Base-by-base conservation (phyloP, 2,329 filamentous ascomycete species). In the Cucurbitaria berberidis region DNA sequence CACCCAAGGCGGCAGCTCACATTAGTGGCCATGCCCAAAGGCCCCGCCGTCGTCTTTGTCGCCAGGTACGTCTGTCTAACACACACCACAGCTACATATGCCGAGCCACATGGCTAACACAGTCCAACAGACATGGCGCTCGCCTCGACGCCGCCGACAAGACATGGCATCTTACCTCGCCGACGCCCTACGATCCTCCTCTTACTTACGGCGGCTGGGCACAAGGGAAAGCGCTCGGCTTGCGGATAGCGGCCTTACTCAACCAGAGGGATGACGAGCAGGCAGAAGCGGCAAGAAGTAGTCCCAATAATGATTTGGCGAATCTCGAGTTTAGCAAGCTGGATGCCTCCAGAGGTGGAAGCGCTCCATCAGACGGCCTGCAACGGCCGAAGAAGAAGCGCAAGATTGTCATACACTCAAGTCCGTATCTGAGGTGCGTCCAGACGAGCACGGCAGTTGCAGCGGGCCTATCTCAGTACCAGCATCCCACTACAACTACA, bases 111-210 rank as follows among this genome's bases (percentile, higher is more conserved):
- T 57, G 49, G 51, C 64, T 68, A 45, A 65, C 42, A 44, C 24
- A 59, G 40, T 9, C 26, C 16, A 16, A 40, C 54, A 88, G 95
- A 77, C 95, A 99, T 76, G 95, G 95, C 69, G 90, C 93, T 66
- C 89, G 95, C 63, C 88, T 99, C 52, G 95, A 99, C 75, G 91
- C 91, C 50, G 92, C 93, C 57, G 93, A 99, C 81, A 92, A 93
- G 73, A 86, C 91, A 74, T 99, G 95, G 95, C 91, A 97, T 75
- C 83, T 96, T 48, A 89, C 90, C 26, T 96, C 95, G 5, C 90
- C 93, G 1, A 93, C 91, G 5, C 95, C 95, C 1, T 99, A 98
- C 80, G 93, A 99, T 63, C 91, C 95, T 62, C 95, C 95, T 44
- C 82, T 99, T 52, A 96, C 93, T 2, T 98, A 97, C 72, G 90